A percentile compares a stretch with the other conserved stretches of the same genome.
phyloP scores from a whole-genome alignment of 2,329 filamentous ascomycete species.

The Alternaria alternata region DNA sequence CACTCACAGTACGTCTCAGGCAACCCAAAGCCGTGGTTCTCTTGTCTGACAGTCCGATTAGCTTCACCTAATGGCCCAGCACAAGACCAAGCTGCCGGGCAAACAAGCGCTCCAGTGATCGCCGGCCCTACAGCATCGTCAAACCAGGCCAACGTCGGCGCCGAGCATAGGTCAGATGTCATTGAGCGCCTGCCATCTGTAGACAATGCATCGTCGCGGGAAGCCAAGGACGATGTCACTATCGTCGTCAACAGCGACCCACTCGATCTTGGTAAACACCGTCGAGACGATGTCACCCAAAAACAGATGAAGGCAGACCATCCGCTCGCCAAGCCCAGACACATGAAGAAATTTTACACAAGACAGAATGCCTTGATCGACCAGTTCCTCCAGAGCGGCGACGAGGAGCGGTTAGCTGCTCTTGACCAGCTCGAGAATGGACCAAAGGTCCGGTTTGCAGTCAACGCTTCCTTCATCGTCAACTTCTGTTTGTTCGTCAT shows the following conservation, averaged over 20 bases:
- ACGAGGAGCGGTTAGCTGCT: slow-evolving; percentile 62
- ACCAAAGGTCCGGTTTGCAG: slow-evolving; percentile 50
- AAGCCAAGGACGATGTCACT: slow-evolving; percentile 33
- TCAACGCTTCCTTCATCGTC: slow-evolving; percentile 50
- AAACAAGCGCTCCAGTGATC: slow-evolving; percentile 40
- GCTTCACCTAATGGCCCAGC: slow-evolving; percentile 36
- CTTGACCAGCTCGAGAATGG: slow-evolving; percentile 61
- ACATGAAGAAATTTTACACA: slow-evolving; percentile 50
- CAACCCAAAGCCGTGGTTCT: slow-evolving; percentile 18
- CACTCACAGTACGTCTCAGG: slow-evolving; percentile 40
- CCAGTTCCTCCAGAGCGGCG: slow-evolving; percentile 63
- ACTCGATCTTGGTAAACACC: slow-evolving; percentile 48
- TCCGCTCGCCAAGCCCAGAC: slow-evolving; percentile 15
- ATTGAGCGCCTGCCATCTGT: slow-evolving; percentile 36
- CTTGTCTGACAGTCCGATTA: slow-evolving; percentile 37
- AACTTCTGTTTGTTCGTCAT: slow-evolving; percentile 63
- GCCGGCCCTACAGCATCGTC: slow-evolving; percentile 31
- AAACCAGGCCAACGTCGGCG: slow-evolving; percentile 28
- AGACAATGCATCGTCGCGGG: slow-evolving; percentile 28
- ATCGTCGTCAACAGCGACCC: slow-evolving; percentile 42
- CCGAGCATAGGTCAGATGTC: slow-evolving; percentile 32
- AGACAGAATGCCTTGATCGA: slow-evolving; percentile 53
- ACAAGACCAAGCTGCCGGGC: slow-evolving; percentile 37
- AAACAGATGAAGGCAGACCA: slow-evolving; percentile 55
- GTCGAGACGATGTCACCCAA: slow-evolving; percentile 48